Conservation (phyloP, 768 basidiomycete species). For the Lactarius hengduanensis region DNA sequence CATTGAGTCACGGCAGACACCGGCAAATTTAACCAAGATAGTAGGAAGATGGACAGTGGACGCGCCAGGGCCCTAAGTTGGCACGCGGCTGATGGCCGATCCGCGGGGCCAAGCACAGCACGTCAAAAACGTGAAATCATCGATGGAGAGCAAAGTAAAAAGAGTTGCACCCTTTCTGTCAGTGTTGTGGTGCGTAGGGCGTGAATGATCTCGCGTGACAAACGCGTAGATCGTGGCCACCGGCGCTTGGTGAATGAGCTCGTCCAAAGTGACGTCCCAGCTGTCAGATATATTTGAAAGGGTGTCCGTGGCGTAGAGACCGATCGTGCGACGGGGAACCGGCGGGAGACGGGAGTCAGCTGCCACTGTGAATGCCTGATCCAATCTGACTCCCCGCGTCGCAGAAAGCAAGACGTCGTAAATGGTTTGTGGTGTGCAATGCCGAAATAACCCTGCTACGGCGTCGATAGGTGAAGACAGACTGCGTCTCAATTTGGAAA, state of each 20-base stretch:
- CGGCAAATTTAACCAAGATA: neutral
- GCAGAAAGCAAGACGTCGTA: neutral
- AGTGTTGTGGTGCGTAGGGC: neutral
- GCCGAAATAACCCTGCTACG: neutral
- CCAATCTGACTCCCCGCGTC: neutral
- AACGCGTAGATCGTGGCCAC: neutral
- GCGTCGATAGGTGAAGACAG: neutral
- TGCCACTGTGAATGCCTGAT: neutral
- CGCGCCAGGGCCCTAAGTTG: neutral
- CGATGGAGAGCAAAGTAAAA: neutral
- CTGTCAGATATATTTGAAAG: neutral
- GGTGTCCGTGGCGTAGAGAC: neutral
- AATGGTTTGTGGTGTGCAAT: neutral
- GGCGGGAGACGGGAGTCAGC: no score
- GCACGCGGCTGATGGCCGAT: neutral
- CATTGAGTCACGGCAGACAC: neutral
- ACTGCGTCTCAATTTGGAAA: neutral
- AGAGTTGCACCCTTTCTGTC: neutral
- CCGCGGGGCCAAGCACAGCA: neutral
- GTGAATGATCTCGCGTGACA: neutral
- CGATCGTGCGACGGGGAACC: neutral
- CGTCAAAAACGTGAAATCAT: neutral
- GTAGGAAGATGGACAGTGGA: neutral
- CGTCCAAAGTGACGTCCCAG: neutral
- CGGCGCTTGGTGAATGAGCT: neutral